phyloP scores from a whole-genome alignment of 345 rosid genomes.

The Pelargonium nanum region DNA sequence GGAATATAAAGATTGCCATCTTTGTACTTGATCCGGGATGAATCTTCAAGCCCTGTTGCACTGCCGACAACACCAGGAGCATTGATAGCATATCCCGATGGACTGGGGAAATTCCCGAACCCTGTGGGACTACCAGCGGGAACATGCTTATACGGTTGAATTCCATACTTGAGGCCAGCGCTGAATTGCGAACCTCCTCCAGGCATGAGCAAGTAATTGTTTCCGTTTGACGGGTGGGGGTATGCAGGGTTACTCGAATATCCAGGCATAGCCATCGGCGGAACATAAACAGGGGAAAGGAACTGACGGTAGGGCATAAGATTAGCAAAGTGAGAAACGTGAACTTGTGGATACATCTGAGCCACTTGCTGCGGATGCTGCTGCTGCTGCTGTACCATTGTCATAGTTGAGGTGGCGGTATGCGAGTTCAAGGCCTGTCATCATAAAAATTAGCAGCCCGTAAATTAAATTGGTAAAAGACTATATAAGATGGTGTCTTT shows the following conservation, averaged over 20 bases:
- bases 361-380: conserved; percentile 63
- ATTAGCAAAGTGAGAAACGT: conserved; percentile 64
- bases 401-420: conserved; percentile 44
- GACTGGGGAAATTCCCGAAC: conserved; percentile 45
- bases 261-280: conserved; percentile 85
- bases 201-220: conserved; percentile 75
- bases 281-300: conserved; percentile 69
- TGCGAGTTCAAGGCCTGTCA: conserved; percentile 41
- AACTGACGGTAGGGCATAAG: conserved; percentile 86
- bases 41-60: conserved; percentile 69
- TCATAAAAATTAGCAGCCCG: conserved; percentile 4
- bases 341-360: conserved; percentile 89
- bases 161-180: conserved; percentile 73
- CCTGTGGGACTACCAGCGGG: conserved; percentile 52
- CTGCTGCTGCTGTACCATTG: conserved; percentile 45
- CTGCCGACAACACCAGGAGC: conserved; percentile 69
- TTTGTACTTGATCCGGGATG: conserved; percentile 77
- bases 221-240: conserved; percentile 83
- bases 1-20: conserved; percentile 68
- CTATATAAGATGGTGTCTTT: too few species aligned
- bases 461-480: background rate
- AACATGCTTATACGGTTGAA: conserved; percentile 77
- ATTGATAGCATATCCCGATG: conserved; percentile 57
- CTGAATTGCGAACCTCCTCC: conserved; percentile 68
- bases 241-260: conserved; percentile 71